Conservation (phyloP, 495 filamentous ascomycete genomes). For the Aspergillus sparsus region DNA sequence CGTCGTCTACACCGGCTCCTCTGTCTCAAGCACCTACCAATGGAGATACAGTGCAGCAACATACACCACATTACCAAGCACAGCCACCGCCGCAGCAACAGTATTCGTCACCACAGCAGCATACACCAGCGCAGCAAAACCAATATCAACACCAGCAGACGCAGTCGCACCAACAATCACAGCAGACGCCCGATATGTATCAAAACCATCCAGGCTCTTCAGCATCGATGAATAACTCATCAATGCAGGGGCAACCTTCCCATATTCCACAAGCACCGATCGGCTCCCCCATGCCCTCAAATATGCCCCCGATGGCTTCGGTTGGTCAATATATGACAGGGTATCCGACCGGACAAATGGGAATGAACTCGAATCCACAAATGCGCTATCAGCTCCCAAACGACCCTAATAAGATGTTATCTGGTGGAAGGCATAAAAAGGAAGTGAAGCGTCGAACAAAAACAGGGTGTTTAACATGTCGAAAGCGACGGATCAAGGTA, state of each 20-base stretch:
- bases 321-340: conserved; percentile 50
- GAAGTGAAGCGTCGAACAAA: conserved; percentile 98
- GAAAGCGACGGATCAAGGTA: conserved; percentile 98
- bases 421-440: conserved; percentile 88
- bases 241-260: conserved; percentile 37
- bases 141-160: conserved; percentile 29
- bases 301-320: conserved; percentile 47
- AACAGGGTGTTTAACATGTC: conserved; percentile 95
- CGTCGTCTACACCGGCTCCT: conserved; percentile 15
- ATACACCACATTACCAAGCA: conserved; percentile 19
- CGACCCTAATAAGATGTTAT: conserved; percentile 64
- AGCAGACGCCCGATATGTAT: conserved; percentile 40
- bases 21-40: conserved; percentile 34
- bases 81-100: conserved; percentile 23
- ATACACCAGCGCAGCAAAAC: conserved; percentile 18
- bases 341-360: conserved; percentile 41
- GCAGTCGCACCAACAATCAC: conserved; percentile 38
- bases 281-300: conserved; percentile 46
- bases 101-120: conserved; percentile 14
- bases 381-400: conserved; percentile 47
- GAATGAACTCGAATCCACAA: conserved; percentile 41
- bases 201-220: conserved; percentile 33
- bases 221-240: conserved; percentile 28
- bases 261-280: conserved; percentile 48
- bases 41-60: conserved; percentile 32